These are phyloP conservation scores for Rutstroemia sp. DNA, from an alignment of 2,329 filamentous ascomycete genomes.

Conservation along the genomic window DNA sequence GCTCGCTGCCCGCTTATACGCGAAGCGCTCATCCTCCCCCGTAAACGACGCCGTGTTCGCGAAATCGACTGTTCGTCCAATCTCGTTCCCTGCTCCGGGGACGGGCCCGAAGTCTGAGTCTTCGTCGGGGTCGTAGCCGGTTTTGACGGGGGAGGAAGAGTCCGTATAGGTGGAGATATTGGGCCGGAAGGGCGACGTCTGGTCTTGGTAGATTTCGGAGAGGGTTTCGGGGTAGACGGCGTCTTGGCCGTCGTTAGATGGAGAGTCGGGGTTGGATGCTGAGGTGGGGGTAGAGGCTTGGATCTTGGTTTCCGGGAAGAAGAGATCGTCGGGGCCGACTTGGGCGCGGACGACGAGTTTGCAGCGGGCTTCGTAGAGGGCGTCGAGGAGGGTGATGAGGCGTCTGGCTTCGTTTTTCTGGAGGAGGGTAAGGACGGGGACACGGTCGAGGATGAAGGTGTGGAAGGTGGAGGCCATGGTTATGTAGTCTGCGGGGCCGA, in stretches of 20 bases:
- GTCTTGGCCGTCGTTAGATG: conserved; percentile 36
- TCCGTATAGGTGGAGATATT: conserved; percentile 62
- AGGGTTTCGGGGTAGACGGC: conserved; percentile 58
- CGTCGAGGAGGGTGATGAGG: conserved; percentile 74
- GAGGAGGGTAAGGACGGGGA: conserved; percentile 58
- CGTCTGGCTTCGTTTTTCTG: conserved; percentile 76
- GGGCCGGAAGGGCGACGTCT: conserved; percentile 68
- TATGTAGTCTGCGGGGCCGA: conserved; percentile 78
- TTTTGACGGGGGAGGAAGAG: conserved; percentile 29
- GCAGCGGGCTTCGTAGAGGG: conserved; percentile 74
- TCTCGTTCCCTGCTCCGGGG: conserved; percentile 30
- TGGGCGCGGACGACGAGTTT: conserved; percentile 64
- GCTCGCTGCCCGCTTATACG: conserved; percentile 69
- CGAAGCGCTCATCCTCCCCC: conserved; percentile 75
- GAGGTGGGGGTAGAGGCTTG: conserved; percentile 4
- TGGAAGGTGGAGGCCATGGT: conserved; percentile 74
- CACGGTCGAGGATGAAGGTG: conserved; percentile 31
- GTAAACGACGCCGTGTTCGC: conserved; percentile 61
- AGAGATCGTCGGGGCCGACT: conserved; percentile 63
- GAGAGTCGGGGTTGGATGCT: conserved; percentile 27
- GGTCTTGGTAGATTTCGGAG: conserved; percentile 72
- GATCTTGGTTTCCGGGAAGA: conserved; percentile 57
- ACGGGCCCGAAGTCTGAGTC: conserved; percentile 45
- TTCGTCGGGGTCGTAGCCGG: conserved; percentile 48
- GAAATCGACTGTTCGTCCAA: conserved; percentile 50